These are phyloP conservation scores for Raffaelea deltoideospora DNA, from an alignment of 2,329 filamentous ascomycete genomes.

Conservation along the genomic window DNA sequence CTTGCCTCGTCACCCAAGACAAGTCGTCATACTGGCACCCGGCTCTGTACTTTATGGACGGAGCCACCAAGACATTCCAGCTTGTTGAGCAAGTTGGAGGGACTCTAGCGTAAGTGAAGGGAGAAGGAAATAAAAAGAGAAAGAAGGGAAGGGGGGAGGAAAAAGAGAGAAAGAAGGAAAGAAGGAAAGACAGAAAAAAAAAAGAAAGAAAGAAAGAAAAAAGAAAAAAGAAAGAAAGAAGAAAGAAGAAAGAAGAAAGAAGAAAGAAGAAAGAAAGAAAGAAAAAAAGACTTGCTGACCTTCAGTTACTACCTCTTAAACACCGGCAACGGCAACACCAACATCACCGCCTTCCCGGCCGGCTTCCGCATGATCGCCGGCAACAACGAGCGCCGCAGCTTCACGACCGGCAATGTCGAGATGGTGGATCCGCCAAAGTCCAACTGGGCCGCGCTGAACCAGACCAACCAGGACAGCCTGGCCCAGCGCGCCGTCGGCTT, in stretches of 20 bases:
- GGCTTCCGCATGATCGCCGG: constrained; percentile 76
- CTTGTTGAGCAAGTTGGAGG: constrained; percentile 63
- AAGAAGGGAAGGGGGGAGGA: neutral
- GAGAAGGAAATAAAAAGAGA: neutral
- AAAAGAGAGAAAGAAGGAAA: too few relatives aligned
- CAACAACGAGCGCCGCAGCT: constrained; percentile 51
- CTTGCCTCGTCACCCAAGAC: constrained; percentile 65
- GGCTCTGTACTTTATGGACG: constrained; percentile 59
- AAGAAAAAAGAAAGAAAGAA: neutral
- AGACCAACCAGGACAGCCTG: constrained; percentile 52
- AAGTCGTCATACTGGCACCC: constrained; percentile 85
- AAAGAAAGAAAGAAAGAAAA: neutral
- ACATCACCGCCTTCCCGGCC: constrained; percentile 57
- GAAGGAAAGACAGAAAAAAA: neutral
- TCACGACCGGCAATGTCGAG: constrained; percentile 52
- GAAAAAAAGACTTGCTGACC: neutral
- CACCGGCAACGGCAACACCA: constrained; percentile 28
- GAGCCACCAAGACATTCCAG: constrained; percentile 46
- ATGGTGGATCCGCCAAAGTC: constrained; percentile 52
- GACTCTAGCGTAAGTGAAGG: constrained; percentile 60
- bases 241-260: neutral
- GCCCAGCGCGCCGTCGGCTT: constrained; percentile 76
- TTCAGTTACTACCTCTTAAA: constrained; percentile 72
- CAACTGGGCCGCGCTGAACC: constrained; percentile 47
- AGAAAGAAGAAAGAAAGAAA: neutral